phyloP scores from a whole-genome alignment of 2,329 filamentous ascomycete genomes.

The Xylariales sp. region DNA sequence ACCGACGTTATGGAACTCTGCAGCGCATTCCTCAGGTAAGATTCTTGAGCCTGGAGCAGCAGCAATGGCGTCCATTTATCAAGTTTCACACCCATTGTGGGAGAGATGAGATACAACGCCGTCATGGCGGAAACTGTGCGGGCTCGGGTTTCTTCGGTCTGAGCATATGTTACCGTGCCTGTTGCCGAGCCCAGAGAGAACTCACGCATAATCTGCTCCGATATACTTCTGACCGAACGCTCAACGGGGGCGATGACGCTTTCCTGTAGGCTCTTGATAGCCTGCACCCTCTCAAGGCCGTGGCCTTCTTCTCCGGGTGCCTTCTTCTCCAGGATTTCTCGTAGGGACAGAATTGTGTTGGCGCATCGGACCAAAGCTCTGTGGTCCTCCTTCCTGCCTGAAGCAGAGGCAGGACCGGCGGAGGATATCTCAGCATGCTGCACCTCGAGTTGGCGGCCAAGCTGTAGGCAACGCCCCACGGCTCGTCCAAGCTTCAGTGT shows the following conservation, averaged over 20 bases:
- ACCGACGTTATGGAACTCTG: constrained; percentile 75
- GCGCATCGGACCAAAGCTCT: constrained; percentile 77
- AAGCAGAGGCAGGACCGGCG: constrained; percentile 23
- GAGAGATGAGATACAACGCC: constrained; percentile 78
- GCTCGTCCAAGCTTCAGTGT: constrained; percentile 73
- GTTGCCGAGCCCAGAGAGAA: constrained; percentile 66
- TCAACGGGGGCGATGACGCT: constrained; percentile 70
- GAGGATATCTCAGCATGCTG: constrained; percentile 68
- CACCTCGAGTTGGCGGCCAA: constrained; percentile 84
- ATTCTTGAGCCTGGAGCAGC: constrained; percentile 72
- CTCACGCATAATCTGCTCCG: constrained; percentile 76
- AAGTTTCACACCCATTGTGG: constrained; percentile 47
- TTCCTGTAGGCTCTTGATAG: constrained; percentile 66
- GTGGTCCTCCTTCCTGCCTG: constrained; percentile 63
- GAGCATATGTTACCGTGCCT: constrained; percentile 51
- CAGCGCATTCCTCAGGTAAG: constrained; percentile 76
- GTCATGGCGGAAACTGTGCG: constrained; percentile 69
- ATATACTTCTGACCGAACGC: constrained; percentile 64
- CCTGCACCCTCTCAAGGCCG: constrained; percentile 69
- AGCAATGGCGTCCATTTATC: constrained; percentile 62
- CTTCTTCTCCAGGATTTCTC: constrained; percentile 66
- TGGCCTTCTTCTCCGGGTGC: constrained; percentile 69
- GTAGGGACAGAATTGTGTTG: constrained; percentile 71
- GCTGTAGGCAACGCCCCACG: constrained; percentile 72
- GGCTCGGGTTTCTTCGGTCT: constrained; percentile 70